phyloP scores from a whole-genome alignment of 345 rosid species.

The Erodium maritimum region DNA sequence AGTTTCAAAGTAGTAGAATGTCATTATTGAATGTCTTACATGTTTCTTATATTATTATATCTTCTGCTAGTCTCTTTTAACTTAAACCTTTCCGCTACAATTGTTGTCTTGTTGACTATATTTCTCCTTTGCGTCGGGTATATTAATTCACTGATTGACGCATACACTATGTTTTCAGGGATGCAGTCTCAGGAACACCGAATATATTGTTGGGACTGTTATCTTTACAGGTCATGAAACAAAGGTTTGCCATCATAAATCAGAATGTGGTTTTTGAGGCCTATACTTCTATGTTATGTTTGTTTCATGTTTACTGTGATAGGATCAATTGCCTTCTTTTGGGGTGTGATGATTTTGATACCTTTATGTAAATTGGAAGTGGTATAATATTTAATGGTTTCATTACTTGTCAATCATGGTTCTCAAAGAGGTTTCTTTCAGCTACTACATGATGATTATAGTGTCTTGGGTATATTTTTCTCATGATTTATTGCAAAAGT shows the following conservation, averaged over 20 bases:
- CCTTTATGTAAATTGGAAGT: no score
- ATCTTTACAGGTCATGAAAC: conserved; percentile 96
- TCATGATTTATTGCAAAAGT: not conserved
- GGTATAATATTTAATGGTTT: no score
- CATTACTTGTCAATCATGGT: no score
- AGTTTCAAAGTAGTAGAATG: not conserved
- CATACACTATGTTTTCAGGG: conserved; percentile 42
- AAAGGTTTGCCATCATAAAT: conserved; percentile 49
- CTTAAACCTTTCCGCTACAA: not conserved
- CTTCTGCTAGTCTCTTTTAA: not conserved
- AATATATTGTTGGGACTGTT: conserved; percentile 74
- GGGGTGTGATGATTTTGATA: no score
- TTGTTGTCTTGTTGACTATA: not conserved
- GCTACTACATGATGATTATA: not conserved
- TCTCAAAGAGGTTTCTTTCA: no score
- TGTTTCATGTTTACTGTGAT: conserved; percentile 1
- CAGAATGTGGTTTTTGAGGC: not conserved
- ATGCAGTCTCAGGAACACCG: conserved; percentile 97
- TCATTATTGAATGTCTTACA: not conserved
- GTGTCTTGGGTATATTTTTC: not conserved
- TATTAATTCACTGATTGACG: not conserved
- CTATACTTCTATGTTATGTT: not conserved
- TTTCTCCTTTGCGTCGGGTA: not conserved
- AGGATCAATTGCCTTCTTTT: not conserved
- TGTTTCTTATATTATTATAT: no score